A percentile compares a stretch with the other conserved stretches of the same genome.
These are phyloP conservation scores for Taphrina populina DNA, from an alignment of 1,139 yeast species.

Conservation along the genomic window DNA sequence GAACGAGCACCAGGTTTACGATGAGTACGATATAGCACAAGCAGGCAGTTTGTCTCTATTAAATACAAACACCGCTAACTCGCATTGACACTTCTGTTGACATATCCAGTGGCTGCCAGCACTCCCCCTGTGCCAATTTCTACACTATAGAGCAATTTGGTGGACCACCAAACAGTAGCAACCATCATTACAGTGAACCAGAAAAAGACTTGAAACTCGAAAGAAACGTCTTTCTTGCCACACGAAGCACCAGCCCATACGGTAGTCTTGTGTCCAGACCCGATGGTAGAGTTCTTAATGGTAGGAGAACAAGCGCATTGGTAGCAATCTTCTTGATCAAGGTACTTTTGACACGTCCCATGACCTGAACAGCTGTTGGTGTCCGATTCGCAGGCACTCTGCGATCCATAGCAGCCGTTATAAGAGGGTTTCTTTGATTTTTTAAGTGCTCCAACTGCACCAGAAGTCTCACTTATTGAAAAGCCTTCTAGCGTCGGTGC, in stretches of 20 bases:
- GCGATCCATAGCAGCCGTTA: slow-evolving; percentile 42
- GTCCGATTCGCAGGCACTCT: slow-evolving; percentile 54
- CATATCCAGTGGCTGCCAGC: slow-evolving; percentile 23
- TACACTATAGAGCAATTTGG: slow-evolving; percentile 22
- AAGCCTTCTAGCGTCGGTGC: slow-evolving; percentile 25
- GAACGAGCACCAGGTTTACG: too few relatives aligned
- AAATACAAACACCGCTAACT: too few relatives aligned
- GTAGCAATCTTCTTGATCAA: slow-evolving; percentile 47
- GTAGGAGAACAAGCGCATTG: slow-evolving; percentile 60
- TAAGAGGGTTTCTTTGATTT: not conserved
- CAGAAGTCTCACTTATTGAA: not conserved
- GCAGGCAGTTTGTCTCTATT: too few relatives aligned
- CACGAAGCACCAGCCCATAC: slow-evolving; percentile 68
- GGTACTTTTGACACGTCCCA: slow-evolving; percentile 53
- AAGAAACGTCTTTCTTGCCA: slow-evolving; percentile 61
- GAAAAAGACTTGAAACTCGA: slow-evolving; percentile 62
- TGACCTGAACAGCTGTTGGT: slow-evolving; percentile 62
- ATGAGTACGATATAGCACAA: too few relatives aligned
- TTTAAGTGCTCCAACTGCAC: not conserved
- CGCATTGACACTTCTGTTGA: slow-evolving; percentile 17
- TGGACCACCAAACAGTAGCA: slow-evolving; percentile 31
- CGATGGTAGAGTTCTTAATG: slow-evolving; percentile 48
- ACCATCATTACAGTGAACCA: slow-evolving; percentile 48
- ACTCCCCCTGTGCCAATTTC: slow-evolving; percentile 31
- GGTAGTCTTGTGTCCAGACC: slow-evolving; percentile 50